Conservation (phyloP, 352 stramenopile species). For the Pythium folliculosum region DNA sequence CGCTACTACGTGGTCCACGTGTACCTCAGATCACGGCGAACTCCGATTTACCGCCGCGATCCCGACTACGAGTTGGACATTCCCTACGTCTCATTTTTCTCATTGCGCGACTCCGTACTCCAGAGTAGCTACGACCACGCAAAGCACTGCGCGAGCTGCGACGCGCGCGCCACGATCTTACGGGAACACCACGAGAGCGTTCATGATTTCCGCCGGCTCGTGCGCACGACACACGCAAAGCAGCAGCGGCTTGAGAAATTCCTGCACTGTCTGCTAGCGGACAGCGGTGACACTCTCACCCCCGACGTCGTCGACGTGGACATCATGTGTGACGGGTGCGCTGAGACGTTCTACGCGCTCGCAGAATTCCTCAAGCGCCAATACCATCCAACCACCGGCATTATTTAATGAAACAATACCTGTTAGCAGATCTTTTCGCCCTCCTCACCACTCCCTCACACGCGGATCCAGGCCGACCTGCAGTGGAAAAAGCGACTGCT, state of each 20-base stretch:
- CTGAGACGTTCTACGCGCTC: neutral
- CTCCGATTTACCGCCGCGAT: slow-evolving; percentile 4
- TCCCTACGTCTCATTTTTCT: slow-evolving; percentile 3
- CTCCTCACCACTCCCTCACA: too few species aligned
- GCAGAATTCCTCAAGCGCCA: slow-evolving; percentile 8
- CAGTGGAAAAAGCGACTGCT: too few species aligned
- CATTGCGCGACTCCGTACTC: neutral
- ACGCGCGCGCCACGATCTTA: neutral
- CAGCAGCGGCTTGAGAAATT: slow-evolving; percentile 3
- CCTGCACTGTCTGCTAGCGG: slow-evolving; percentile 1
- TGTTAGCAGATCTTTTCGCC: too few species aligned
- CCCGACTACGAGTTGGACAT: slow-evolving; percentile 6
- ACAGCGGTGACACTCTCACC: neutral
- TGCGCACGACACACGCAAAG: neutral
- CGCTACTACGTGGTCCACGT: slow-evolving; percentile 16
- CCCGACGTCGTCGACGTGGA: neutral
- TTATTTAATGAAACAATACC: too few species aligned
- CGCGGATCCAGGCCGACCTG: too few species aligned
- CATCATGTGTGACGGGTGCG: neutral
- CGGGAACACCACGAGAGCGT: neutral
- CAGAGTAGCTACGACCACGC: neutral
- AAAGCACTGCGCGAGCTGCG: neutral
- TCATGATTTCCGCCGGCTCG: neutral
- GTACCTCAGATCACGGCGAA: neutral
- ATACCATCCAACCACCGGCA: neutral